These are phyloP conservation scores for Saturnispora saitoi DNA, from an alignment of 805 yeast genomes.

Conservation along the genomic window DNA sequence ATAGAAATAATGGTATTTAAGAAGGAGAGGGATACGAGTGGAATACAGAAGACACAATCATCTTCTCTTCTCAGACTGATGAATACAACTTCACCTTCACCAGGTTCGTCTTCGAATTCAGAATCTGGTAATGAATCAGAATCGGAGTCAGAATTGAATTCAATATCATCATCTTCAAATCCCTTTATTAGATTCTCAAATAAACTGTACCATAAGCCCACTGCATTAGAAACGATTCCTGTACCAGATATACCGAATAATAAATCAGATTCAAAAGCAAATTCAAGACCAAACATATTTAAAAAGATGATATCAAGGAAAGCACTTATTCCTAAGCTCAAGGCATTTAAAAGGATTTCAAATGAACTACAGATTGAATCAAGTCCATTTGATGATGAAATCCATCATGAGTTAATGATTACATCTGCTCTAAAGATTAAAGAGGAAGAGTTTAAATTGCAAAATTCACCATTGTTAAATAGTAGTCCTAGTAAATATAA, in stretches of 20 bases:
- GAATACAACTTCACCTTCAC: conserved; percentile 2
- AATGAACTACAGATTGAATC: conserved; percentile 28
- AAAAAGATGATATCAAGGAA: conserved; percentile 25
- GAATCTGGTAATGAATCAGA: background rate
- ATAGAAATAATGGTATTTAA: background rate
- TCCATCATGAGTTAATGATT: conserved; percentile 28
- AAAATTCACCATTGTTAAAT: background rate
- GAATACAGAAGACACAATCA: conserved; percentile 7
- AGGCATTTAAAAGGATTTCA: conserved; percentile 29
- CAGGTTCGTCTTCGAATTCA: background rate
- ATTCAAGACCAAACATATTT: conserved; percentile 17
- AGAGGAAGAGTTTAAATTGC: background rate
- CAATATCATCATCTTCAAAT: background rate
- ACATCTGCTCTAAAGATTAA: conserved; percentile 27
- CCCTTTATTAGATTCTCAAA: background rate
- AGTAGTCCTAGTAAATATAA: conserved; percentile 1
- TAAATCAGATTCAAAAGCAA: background rate
- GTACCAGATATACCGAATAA: background rate
- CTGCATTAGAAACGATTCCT: background rate
- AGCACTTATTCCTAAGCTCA: conserved; percentile 27
- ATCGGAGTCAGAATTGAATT: background rate
- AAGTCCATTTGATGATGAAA: conserved; percentile 29
- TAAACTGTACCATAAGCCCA: background rate
- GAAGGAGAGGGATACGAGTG: background rate
- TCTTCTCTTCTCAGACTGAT: conserved; percentile 8